Conservation (phyloP, 345 rosid species). For the Hibiscus trionum region DNA sequence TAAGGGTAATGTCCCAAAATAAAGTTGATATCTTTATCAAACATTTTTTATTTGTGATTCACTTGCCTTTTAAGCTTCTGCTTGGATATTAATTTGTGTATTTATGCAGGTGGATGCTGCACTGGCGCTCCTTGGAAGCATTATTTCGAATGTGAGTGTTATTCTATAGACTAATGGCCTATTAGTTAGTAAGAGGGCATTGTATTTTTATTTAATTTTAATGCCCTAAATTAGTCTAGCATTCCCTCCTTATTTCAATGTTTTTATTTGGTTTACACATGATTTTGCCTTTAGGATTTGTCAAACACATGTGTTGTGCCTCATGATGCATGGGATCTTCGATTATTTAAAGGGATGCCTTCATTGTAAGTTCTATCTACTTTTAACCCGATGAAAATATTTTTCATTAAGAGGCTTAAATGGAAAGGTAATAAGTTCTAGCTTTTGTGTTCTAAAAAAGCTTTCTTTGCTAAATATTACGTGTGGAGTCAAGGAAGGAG, state of each 20-base stretch:
- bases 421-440: background rate
- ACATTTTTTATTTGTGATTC: background rate
- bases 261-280: slow-evolving; percentile 8
- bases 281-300: slow-evolving; percentile 42
- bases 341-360: slow-evolving; percentile 53
- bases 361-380: slow-evolving; percentile 50
- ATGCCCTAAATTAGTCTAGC: background rate
- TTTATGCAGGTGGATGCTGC: slow-evolving; percentile 74
- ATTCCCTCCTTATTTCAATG: background rate
- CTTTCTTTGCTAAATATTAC: background rate
- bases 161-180: background rate
- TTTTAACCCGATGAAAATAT: slow-evolving; percentile 3
- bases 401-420: background rate
- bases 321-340: slow-evolving; percentile 87
- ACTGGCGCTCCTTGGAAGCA: slow-evolving; percentile 64
- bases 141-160: slow-evolving; percentile 55
- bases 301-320: slow-evolving; percentile 46
- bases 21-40: background rate
- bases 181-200: slow-evolving; percentile 4
- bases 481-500: too few species aligned
- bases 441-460: background rate
- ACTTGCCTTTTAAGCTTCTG: slow-evolving; percentile 6
- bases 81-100: slow-evolving; percentile 12
- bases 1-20: background rate
- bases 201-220: background rate